Base-by-base conservation (phyloP, 352 stramenopile species). In the Vaucheria bursata region DNA sequence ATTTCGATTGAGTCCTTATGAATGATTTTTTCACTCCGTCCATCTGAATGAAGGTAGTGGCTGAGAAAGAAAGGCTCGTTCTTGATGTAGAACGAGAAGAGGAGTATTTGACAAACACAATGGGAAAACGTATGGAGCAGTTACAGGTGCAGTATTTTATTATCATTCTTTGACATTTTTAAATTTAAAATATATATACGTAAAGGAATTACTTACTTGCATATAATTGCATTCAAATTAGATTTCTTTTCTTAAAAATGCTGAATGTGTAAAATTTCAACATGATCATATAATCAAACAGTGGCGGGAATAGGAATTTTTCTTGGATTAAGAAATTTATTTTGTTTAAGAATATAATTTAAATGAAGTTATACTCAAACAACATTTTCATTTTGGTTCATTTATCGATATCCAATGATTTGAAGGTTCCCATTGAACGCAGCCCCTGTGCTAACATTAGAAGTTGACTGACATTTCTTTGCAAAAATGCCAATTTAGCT, bases 1-100 rank as follows among this genome's bases (percentile, higher is more conserved):
- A 45, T 70, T 45, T 45, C n/a, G 18, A 59, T 59, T 18, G 18
- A 18, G n/a, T 3, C 40, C 18, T 45, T n/a, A 70, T 45, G 1
- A 0, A 0, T 70, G 40, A 2, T n/a, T 18, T 70, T 69, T 12
- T 18, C 12, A n/a, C n/a, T 1, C 12, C 12, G n/a, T 8, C 18
- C 3, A 38, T n/a, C n/a, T n/a, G n/a, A n/a, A n/a, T 7, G 45
- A 65, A 81, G 76, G 76, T 81, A 37, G 74, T 74, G 32, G 76
- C 76, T 50, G 90, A 95, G 85, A 95, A 95, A 76, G 90, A 94
- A 78, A 87, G 91, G 75, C 85, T 95, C 73, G 90, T 89, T 52
- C 84, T 94, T 1, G 89, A 93, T 71, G 89, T 94, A 12, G 90
- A 94, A 85, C 87, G 88, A 59, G 90, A 95, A 74, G 90, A 95